Evolutionary conservation across 2,329 filamentous ascomycete genomes (phyloP), one percentile per base, ranked within the genome.

Genomic region (Pyrenophora seminiperda): DNA sequence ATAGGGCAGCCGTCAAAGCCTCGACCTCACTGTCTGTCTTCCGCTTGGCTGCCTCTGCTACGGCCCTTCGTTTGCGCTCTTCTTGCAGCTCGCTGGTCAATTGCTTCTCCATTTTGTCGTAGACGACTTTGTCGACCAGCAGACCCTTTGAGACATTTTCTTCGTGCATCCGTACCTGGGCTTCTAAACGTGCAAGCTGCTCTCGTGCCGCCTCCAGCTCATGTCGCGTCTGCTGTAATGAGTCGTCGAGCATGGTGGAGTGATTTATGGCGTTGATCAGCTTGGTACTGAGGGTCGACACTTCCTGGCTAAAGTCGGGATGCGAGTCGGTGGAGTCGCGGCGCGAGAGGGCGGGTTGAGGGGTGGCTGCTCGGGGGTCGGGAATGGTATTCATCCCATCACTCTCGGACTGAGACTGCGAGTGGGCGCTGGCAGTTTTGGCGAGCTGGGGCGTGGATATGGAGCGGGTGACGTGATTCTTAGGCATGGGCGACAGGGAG

Each of bases 211-310:
- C 73, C 46, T 96, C 90, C 38, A 97, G 78, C 68, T 97, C 91
- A 70, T 92, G 87, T 30, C 91, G 85, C 13, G 91, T 89, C 42
- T 85, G 86, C 41, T 90, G 88, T 14, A 99, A 79, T 9, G 85
- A 89, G 73, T 99, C 94, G 73, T 97, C 94, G 36, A 99, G 82
- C 17, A 83, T 87, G 6, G 92, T 97, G 74, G 97, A 92, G 73
- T 96, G 89, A 71, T 99, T 99, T 75, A 99, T 97, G 36, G 94
- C 93, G 68, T 94, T 93, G 63, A 99, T 93, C 56, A 99, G 85
- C 74, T 99, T 99, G 40, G 91, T 93, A 75, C 91, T 97, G 24
- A 99, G 79, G 5, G 90, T 86, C 6, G 93, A 90, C 20, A 99
- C 90, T 74, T 97, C 94, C 59, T 80, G 80, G 68, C 82, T 86